These are phyloP conservation scores for Hordeum pubiflorum DNA, from an alignment of 202 grass and related monocot genomes.

Conservation along the genomic window DNA sequence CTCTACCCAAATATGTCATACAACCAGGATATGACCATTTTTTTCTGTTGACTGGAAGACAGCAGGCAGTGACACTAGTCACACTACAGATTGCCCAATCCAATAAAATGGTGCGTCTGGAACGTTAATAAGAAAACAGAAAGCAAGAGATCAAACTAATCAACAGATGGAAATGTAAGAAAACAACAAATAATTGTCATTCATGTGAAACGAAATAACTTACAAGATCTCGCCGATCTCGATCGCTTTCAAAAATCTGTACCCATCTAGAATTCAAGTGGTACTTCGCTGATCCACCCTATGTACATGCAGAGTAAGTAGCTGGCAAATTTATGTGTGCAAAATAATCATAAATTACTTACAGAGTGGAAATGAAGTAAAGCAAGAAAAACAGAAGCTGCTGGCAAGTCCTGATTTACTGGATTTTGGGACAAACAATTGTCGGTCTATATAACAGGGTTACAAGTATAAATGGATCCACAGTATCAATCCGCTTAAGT, in stretches of 20 bases:
- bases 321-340: not conserved
- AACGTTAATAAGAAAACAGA: not conserved
- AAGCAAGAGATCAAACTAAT: not conserved
- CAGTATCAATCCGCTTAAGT: not conserved
- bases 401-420: not conserved
- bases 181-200: not conserved
- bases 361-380: slow-evolving; percentile 14
- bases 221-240: slow-evolving; percentile 97
- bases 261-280: slow-evolving; percentile 90
- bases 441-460: not conserved
- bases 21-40: not conserved
- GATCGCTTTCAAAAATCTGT: slow-evolving; percentile 85
- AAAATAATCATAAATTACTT: slow-evolving; percentile 3
- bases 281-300: slow-evolving; percentile 92
- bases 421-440: slow-evolving; percentile 2
- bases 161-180: not conserved
- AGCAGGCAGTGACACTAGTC: not conserved
- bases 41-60: not conserved
- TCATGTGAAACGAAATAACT: slow-evolving; percentile 28
- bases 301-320: slow-evolving; percentile 34
- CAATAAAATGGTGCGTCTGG: not conserved
- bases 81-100: not conserved
- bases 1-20: not conserved
- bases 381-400: not conserved
- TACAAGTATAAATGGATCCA: slow-evolving; percentile 1